phyloP scores from a whole-genome alignment of 2,329 filamentous ascomycete genomes.

The Clarireedia sp. region DNA sequence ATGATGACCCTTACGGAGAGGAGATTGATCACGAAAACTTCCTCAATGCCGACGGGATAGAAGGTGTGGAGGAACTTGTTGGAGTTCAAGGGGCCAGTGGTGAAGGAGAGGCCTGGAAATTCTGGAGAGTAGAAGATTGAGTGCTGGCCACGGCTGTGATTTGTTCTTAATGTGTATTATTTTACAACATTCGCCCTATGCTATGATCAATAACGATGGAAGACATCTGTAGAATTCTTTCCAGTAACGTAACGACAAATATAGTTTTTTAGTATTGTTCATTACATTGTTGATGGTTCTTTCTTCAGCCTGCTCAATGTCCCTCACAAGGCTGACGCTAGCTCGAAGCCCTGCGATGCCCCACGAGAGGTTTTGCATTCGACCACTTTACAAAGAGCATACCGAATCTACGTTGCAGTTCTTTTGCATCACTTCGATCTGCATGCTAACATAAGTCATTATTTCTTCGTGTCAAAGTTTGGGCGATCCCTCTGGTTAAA shows the following conservation, averaged over 20 bases:
- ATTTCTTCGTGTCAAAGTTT: no score
- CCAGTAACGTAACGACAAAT: no score
- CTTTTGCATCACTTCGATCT: background rate
- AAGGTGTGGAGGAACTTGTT: constrained; percentile 80
- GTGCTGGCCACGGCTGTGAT: constrained; percentile 18
- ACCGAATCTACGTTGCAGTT: background rate
- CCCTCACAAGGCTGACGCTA: constrained; percentile 8
- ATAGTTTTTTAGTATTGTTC: background rate
- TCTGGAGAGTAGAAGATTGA: constrained; percentile 59
- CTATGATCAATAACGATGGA: background rate
- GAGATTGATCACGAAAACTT: constrained; percentile 91
- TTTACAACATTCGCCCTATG: constrained; percentile 3
- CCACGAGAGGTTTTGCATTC: background rate
- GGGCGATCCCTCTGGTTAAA: no score
- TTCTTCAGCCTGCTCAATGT: constrained; percentile 2
- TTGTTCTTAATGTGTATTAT: constrained; percentile 5
- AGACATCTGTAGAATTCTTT: background rate
- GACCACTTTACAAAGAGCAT: background rate
- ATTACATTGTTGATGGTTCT: constrained; percentile 4
- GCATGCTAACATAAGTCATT: no score
- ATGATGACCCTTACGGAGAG: constrained; percentile 71
- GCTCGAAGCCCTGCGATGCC: constrained; percentile 1
- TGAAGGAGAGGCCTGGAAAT: constrained; percentile 76
- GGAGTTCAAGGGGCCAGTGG: constrained; percentile 64
- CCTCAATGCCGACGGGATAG: constrained; percentile 71